These are phyloP conservation scores for Phytopythium mirpurense DNA, from an alignment of 352 stramenopile species.

Conservation along the genomic window DNA sequence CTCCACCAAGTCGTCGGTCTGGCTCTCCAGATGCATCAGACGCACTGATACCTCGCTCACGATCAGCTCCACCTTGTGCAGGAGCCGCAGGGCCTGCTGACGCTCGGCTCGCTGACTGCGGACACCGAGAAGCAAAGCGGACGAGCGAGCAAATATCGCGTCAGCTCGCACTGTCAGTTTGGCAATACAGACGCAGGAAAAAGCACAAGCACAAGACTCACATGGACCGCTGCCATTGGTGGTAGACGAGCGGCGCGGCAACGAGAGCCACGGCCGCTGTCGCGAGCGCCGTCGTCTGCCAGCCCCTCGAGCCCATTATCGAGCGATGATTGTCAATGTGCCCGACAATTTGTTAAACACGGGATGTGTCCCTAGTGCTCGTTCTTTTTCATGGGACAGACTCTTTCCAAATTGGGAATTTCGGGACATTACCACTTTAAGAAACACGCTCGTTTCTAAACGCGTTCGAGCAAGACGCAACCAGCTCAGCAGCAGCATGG, in stretches of 20 bases:
- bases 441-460: conserved; percentile 42
- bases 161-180: background rate
- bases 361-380: conserved; percentile 1
- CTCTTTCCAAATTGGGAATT: background rate
- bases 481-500: conserved; percentile 24
- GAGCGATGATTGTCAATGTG: background rate
- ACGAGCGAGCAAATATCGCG: background rate
- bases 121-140: background rate
- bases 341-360: background rate
- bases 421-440: background rate
- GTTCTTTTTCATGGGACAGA: background rate
- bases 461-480: no score
- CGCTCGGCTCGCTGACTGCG: conserved; percentile 32
- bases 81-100: conserved; percentile 49
- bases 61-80: conserved; percentile 72
- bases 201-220: conserved; percentile 5
- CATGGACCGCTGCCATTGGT: conserved; percentile 23
- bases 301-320: conserved; percentile 14
- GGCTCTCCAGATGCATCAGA: conserved; percentile 56
- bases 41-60: conserved; percentile 57
- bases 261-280: conserved; percentile 14
- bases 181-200: no score
- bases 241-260: conserved; percentile 37
- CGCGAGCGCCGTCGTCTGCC: conserved; percentile 13
- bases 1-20: conserved; percentile 54